Conservation (phyloP, 805 yeast species). For the Torulaspora maleeae region DNA sequence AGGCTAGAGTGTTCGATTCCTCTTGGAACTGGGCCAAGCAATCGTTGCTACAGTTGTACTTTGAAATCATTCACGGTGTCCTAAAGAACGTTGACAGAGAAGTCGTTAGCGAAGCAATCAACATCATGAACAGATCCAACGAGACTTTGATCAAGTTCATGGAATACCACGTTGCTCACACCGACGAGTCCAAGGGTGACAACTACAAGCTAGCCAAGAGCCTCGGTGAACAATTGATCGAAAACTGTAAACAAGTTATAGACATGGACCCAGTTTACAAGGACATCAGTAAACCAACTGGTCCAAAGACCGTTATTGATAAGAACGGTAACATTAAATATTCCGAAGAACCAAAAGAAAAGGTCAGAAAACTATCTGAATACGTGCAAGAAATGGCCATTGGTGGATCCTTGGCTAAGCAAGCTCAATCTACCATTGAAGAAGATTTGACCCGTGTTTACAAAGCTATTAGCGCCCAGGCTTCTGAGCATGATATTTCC, state of each 20-base stretch:
- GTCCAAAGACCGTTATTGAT: constrained; percentile 87
- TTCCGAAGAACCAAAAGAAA: constrained; percentile 79
- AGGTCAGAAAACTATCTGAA: constrained; percentile 91
- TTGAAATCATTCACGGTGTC: constrained; percentile 92
- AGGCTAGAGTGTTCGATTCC: constrained; percentile 94
- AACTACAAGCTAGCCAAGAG: constrained; percentile 86
- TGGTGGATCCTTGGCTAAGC: constrained; percentile 79
- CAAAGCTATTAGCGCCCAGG: constrained; percentile 73
- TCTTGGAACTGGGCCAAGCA: constrained; percentile 99
- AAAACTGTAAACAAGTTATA: constrained; percentile 85
- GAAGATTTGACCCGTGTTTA: constrained; percentile 82
- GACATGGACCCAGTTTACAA: constrained; percentile 86
- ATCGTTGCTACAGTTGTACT: constrained; percentile 89
- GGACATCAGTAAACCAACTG: constrained; percentile 91
- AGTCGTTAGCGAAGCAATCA: constrained; percentile 92
- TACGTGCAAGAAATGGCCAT: constrained; percentile 95
- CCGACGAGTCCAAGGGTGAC: constrained; percentile 77
- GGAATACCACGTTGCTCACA: constrained; percentile 71
- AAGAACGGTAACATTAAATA: constrained; percentile 82
- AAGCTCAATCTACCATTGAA: constrained; percentile 66
- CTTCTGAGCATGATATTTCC: constrained; percentile 42
- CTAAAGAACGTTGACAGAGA: constrained; percentile 89
- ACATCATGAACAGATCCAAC: constrained; percentile 95
- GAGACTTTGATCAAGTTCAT: constrained; percentile 90
- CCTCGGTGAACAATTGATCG: constrained; percentile 89